Percentiles rank a stretch among this genome's conserved stretches.
Evolutionary conservation across 1,284 basidiomycete species (phyloP).

Genomic region (Sporisorium graminicola): DNA sequence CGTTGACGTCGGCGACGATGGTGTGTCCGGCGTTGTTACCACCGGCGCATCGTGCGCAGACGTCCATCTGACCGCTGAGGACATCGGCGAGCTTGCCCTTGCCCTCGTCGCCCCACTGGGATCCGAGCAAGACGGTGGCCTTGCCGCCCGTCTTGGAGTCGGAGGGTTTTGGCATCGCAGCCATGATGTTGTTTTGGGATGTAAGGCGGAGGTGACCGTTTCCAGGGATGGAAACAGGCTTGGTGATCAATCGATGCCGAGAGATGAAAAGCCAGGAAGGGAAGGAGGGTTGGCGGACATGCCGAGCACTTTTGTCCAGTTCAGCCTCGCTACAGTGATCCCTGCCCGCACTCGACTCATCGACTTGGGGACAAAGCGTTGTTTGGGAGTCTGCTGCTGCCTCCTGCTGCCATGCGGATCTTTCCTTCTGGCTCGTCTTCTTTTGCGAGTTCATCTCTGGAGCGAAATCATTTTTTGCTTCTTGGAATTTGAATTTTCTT

Average conservation of each 20-base stretch:
- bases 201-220: conserved; percentile 14
- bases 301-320: conserved; percentile 13
- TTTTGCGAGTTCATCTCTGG: conserved; percentile 2
- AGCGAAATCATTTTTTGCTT: conserved; percentile 2
- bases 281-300: conserved; percentile 16
- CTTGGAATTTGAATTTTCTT: conserved; percentile 21
- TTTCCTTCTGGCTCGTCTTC: not conserved
- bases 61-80: conserved; percentile 79
- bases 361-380: conserved; percentile 3
- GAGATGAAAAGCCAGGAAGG: conserved; percentile 48
- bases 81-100: conserved; percentile 69
- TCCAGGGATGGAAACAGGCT: conserved; percentile 35
- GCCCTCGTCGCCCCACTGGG: conserved; percentile 69
- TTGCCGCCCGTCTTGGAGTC: conserved; percentile 61
- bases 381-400: not conserved
- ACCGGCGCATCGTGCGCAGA: conserved; percentile 96
- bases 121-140: conserved; percentile 67
- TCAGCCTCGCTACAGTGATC: conserved; percentile 2
- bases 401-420: conserved; percentile 3
- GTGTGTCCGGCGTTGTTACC: conserved; percentile 99
- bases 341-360: conserved; percentile 1
- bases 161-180: conserved; percentile 66
- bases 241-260: conserved; percentile 61
- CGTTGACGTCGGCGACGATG: conserved; percentile 85
- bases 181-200: conserved; percentile 44